Evolutionary conservation across 1,139 yeast species (phyloP), one percentile per base, ranked within the genome.

Genomic region (Taiozyma sp.): DNA sequence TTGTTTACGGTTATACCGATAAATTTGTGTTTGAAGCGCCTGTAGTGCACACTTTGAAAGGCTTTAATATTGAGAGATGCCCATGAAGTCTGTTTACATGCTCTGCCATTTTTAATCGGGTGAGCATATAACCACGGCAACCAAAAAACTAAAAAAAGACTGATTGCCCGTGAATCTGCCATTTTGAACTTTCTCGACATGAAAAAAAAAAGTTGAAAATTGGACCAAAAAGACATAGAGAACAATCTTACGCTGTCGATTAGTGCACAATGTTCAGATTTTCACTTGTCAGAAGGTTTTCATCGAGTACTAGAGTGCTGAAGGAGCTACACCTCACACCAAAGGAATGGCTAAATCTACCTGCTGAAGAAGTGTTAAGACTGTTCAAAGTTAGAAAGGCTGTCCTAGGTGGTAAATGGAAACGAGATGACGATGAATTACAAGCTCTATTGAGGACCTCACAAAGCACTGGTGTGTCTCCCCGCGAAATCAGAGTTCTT

Each of bases 321-420:
- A 45, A 52, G 34, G 53, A 59, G 8, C 54, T 56, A 7, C 57
- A 49, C 43, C 47, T 50, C 6, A 50, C 80, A 54, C 95, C 95
- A 5, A 81, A 80, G 53, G 74, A 78, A 48, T 86, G 95, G 95
- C 71, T 75, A 52, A 87, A 85, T 0, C 71, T 84, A 51, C 84
- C 88, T 22, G 79, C 87, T 10, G 81, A 81, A 54, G 74, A 78
- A 58, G 79, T 86, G 49, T 74, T 84, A 55, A 79, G 78, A 55
- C 72, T 86, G 55, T 87, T 81, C 64, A 73, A 79, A 58, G 73
- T 80, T 58, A 76, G 93, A 65, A 78, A 79, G 57, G 73, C 76
- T 28, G 70, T 70, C 28, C 62, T 84, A 51, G 89, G 88, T 13
- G 76, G 79, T 41, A 72, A 76, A 49, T 84, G 84, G 66, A 75